These are phyloP conservation scores for Apiotrichum montevideense DNA, from an alignment of 1,284 basidiomycete genomes.

Conservation along the genomic window DNA sequence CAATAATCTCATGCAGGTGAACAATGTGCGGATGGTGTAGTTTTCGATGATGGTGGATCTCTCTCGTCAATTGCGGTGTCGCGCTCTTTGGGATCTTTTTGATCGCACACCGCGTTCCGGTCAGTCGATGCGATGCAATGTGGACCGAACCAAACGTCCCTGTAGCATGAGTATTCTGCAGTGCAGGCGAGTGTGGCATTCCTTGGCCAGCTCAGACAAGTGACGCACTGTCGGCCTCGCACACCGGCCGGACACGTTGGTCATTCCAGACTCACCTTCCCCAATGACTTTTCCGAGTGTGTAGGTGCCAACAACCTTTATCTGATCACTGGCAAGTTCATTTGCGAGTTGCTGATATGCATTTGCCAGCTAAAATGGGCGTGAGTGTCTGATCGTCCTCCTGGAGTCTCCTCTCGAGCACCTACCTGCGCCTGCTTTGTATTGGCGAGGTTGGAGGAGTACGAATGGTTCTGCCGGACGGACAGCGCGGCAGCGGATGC, in stretches of 20 bases:
- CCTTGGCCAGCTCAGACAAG: neutral
- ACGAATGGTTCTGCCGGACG: constrained; percentile 17
- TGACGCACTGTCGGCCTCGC: neutral
- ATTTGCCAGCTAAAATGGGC: constrained; percentile 62
- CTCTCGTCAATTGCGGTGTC: constrained; percentile 83
- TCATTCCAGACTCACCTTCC: constrained; percentile 61
- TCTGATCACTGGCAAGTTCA: constrained; percentile 80
- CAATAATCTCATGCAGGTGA: constrained; percentile 95
- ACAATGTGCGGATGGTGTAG: constrained; percentile 92
- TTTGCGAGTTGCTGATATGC: constrained; percentile 96
- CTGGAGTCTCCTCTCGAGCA: neutral
- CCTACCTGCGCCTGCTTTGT: constrained; percentile 36
- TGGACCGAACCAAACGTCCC: constrained; percentile 90
- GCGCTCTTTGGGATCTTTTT: constrained; percentile 95
- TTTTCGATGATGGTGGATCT: constrained; percentile 96
- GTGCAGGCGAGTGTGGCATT: neutral
- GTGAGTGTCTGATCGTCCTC: neutral
- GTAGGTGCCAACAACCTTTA: constrained; percentile 91
- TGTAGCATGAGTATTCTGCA: constrained; percentile 36
- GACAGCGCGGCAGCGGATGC: neutral
- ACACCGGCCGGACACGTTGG: neutral
- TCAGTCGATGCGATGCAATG: constrained; percentile 83
- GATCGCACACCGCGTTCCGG: constrained; percentile 83
- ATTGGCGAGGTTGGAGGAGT: constrained; percentile 20
- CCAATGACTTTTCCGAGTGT: constrained; percentile 92